Base-by-base conservation (phyloP, 768 basidiomycete species). In the Podaxis carcinomalis region DNA sequence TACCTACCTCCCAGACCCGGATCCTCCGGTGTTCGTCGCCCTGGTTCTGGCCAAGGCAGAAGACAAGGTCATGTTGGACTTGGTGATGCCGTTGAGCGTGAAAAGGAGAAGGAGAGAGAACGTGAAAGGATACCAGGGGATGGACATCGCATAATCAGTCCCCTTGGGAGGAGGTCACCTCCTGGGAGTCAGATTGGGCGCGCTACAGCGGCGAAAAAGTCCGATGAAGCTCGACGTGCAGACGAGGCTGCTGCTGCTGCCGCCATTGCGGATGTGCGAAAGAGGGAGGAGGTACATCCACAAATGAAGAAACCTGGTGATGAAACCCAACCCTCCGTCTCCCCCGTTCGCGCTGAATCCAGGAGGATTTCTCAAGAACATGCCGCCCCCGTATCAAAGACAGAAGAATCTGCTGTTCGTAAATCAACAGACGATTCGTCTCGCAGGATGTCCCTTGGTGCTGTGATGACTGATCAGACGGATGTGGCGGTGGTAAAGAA, bases 141-240 rank as follows among this genome's bases (percentile, higher is more conserved):
- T 50, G 53, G 57, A 23, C 70, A 68, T 58, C 66, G 69, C 35
- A 60, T 74, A 23, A 64, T 72, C 54, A 75, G 70, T 64, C 72
- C 73, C 40, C 64, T 68, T 21, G 74, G 74, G 21, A 70, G 77
- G 62, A 68, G 82, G n/a, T 77, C 79, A 37, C 79, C 82, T 55
- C 81, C 81, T 1, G 80, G 80, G n/a, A 81, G 80, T 62, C 72
- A 74, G 49, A 69, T 71, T 36, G 80, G 80, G 19, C 70, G 80
- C 56, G 78, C 78, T 23, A 79, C 78, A 57, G 78, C 80, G 25
- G 76, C 78, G 6, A 71, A 77, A 58, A 82, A 79, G 65, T 73
- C 75, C 21, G 81, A 79, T 49, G 78, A 74, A 21, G 65, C 59
- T 53, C 59, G 59, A 2, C 59, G 59, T 44, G 59, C 51, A 23